Conservation (phyloP, 1,139 yeast genomes). For the Geotrichum restrictum region DNA sequence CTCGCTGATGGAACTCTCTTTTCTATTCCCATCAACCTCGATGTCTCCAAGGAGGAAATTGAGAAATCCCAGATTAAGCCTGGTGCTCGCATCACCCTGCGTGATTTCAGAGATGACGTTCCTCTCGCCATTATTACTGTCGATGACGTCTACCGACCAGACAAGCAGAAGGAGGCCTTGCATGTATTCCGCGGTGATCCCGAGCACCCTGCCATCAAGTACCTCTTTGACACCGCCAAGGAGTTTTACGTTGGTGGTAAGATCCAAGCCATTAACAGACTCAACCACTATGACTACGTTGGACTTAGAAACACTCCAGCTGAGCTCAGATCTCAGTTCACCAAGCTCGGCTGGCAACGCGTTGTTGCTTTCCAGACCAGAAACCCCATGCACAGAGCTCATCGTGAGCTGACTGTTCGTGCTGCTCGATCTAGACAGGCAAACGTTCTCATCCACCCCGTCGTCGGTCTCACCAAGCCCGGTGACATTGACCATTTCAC, state of each 20-base stretch:
- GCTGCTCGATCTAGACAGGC: slow-evolving; percentile 81
- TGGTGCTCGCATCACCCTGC: slow-evolving; percentile 66
- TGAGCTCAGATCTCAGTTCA: slow-evolving; percentile 80
- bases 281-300: slow-evolving; percentile 86
- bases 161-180: slow-evolving; percentile 73
- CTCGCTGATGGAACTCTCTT: slow-evolving; percentile 74
- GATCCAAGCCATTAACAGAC: slow-evolving; percentile 75
- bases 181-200: slow-evolving; percentile 94
- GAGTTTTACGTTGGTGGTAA: slow-evolving; percentile 86
- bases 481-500: slow-evolving; percentile 98
- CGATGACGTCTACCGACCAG: slow-evolving; percentile 74
- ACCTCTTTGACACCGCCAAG: slow-evolving; percentile 69
- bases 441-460: slow-evolving; percentile 89
- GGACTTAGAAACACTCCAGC: slow-evolving; percentile 86
- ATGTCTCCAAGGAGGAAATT: slow-evolving; percentile 58
- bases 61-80: slow-evolving; percentile 40
- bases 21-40: slow-evolving; percentile 92
- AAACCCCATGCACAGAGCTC: slow-evolving; percentile 98
- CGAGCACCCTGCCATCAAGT: slow-evolving; percentile 88
- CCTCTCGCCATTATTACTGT: slow-evolving; percentile 79
- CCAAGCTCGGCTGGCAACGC: slow-evolving; percentile 76
- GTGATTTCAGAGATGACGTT: slow-evolving; percentile 78
- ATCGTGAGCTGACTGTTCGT: slow-evolving; percentile 89
- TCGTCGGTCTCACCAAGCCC: slow-evolving; percentile 93
- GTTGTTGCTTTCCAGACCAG: slow-evolving; percentile 97